Base-by-base conservation (phyloP, 2,329 filamentous ascomycete genomes). In the Scolecobasidium constrictum region DNA sequence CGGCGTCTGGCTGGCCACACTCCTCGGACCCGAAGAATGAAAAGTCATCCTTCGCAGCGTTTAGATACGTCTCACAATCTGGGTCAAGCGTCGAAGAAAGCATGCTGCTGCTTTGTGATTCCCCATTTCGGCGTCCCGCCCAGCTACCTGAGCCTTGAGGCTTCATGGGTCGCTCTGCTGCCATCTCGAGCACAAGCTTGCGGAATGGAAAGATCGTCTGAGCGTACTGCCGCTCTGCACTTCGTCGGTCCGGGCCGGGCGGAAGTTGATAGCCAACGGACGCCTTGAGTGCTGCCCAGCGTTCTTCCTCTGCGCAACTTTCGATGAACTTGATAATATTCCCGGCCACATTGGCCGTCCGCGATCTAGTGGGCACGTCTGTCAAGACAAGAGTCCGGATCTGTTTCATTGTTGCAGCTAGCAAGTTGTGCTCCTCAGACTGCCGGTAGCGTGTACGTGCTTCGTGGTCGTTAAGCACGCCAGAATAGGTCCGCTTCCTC, bases 41-140 rank as follows among this genome's bases (percentile, higher is more conserved):
- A 48, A 79, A 80, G 51, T 80, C 76, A 40, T 71, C 64, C 44
- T 67, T 63, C 3, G 75, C 73, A 6, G 75, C 75, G 39, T 68
- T 64, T 75, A 75, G 78, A 9, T 79, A 64, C 3, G 68, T 66
- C 52, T 78, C 75, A 4, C 69, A 72, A 50, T 80, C 76, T 6
- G 62, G 58, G 48, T 79, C 75, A 37, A 75, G 73, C 0, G 74
- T 78, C 21, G 71, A 70, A 5, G 74, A 77, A 47, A 68, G 71
- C 5, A 63, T 67, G n/a, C n/a, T n/a, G n/a, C n/a, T n/a, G n/a
- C n/a, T n/a, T n/a, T n/a, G n/a, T n/a, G n/a, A n/a, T n/a, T n/a
- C 33, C 16, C 19, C 19, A 11, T 20, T 17, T 20, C n/a, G n/a
- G n/a, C n/a, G n/a, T n/a, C 20, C 18, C 13, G 15, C 2, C 15